Conservation (phyloP, 2,329 filamentous ascomycete species). For the Xylariomycetidae sp. region DNA sequence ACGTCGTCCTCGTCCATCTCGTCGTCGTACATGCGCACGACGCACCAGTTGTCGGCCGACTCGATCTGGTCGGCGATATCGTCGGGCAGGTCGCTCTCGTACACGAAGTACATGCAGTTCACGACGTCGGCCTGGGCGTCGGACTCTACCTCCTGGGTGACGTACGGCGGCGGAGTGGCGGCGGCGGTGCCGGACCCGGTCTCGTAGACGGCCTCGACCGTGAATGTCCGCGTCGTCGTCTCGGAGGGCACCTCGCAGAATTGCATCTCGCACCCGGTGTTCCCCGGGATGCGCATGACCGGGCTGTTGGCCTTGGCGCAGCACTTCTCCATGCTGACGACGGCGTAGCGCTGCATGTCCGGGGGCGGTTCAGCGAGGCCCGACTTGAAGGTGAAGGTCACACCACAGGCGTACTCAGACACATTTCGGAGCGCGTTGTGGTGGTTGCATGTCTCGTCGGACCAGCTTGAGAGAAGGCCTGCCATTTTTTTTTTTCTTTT, state of each 20-base stretch:
- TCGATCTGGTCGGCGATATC: constrained; percentile 11
- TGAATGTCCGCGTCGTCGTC: constrained; percentile 11
- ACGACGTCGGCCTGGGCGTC: constrained; percentile 11
- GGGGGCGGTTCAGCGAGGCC: too few species aligned
- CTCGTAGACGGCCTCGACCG: constrained; percentile 8
- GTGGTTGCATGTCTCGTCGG: constrained; percentile 18
- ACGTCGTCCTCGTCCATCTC: constrained; percentile 7
- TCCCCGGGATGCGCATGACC: constrained; percentile 18
- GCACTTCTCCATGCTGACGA: constrained; percentile 16
- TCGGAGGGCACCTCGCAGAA: constrained; percentile 15
- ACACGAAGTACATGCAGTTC: constrained; percentile 17
- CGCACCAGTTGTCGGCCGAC: constrained; percentile 12
- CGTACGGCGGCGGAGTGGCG: constrained; percentile 7
- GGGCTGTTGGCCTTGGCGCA: constrained; percentile 13
- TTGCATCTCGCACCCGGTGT: constrained; percentile 23
- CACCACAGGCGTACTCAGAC: constrained; percentile 17
- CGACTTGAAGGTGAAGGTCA: constrained; percentile 19
- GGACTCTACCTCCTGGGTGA: constrained; percentile 5
- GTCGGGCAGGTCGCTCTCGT: constrained; percentile 17
- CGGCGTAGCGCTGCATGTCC: constrained; percentile 19
- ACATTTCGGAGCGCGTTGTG: constrained; percentile 20
- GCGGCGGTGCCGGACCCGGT: constrained; percentile 15
- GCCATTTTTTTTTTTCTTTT: too few species aligned
- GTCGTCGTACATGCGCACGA: constrained; percentile 16
- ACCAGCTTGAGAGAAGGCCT: constrained; percentile 11